Conservation (phyloP, 1,284 basidiomycete species). For the Tilletia indica region DNA sequence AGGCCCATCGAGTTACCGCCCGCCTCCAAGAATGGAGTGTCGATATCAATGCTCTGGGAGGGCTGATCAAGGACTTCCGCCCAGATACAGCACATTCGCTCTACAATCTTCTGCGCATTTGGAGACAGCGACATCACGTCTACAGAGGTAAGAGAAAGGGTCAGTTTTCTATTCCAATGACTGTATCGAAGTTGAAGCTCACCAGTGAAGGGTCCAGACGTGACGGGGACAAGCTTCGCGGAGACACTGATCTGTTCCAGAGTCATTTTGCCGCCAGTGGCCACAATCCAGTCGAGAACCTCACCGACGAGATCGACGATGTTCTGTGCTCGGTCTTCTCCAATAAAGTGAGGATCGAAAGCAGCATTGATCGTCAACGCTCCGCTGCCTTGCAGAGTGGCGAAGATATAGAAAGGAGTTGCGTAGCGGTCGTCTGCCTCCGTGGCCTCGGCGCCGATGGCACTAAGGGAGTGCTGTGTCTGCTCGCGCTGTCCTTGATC, state of each 20-base stretch:
- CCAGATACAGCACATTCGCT: background rate
- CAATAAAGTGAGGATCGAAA: background rate
- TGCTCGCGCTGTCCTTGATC: background rate
- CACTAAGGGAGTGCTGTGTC: background rate
- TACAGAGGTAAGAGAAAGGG: no score
- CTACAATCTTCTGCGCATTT: no score
- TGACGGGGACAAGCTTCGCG: background rate
- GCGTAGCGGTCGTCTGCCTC: conserved; percentile 6
- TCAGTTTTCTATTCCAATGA: no score
- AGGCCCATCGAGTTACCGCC: background rate
- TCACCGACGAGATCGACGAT: background rate
- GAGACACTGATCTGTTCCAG: background rate
- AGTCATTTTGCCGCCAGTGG: background rate
- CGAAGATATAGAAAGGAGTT: background rate
- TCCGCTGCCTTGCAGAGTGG: background rate
- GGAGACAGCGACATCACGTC: no score
- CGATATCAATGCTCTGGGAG: background rate
- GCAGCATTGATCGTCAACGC: background rate
- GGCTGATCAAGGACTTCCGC: background rate
- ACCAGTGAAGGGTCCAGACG: background rate
- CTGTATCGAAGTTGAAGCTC: no score
- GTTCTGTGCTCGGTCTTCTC: background rate
- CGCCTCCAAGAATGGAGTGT: background rate
- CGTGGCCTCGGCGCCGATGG: conserved; percentile 1
- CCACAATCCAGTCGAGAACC: background rate